phyloP scores from a whole-genome alignment of 2,329 filamentous ascomycete species.

The Xylaria sp. region DNA sequence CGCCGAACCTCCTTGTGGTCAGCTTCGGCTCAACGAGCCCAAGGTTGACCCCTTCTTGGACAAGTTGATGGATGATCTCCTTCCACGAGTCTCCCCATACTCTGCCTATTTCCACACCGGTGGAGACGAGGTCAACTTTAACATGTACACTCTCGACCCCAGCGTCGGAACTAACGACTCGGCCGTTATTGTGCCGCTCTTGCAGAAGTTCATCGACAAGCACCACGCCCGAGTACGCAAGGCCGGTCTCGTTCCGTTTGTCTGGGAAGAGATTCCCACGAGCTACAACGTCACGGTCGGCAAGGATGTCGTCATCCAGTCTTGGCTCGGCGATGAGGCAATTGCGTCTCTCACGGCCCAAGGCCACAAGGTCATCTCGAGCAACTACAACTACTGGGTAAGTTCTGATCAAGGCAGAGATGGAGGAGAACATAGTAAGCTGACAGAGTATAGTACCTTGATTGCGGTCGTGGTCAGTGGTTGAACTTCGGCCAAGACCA shows the following conservation, averaged over 20 bases:
- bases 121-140: conserved; percentile 85
- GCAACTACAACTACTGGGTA: conserved; percentile 82
- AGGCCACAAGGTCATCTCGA: conserved; percentile 78
- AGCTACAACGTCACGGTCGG: conserved; percentile 81
- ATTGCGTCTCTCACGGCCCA: conserved; percentile 68
- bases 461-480: conserved; percentile 85
- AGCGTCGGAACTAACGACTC: conserved; percentile 75
- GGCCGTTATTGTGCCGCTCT: conserved; percentile 74
- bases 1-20: conserved; percentile 72
- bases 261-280: conserved; percentile 89
- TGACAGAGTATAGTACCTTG: conserved; percentile 70
- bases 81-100: conserved; percentile 77
- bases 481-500: conserved; percentile 72
- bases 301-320: conserved; percentile 78
- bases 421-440: conserved; percentile 5
- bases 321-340: conserved; percentile 75
- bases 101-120: conserved; percentile 85
- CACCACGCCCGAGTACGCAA: conserved; percentile 73
- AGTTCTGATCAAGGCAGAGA: conserved; percentile 46
- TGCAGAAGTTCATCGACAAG: conserved; percentile 80
- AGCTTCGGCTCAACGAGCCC: conserved; percentile 80
- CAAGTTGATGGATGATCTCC: conserved; percentile 77
- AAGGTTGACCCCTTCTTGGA: conserved; percentile 78
- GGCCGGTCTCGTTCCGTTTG: conserved; percentile 75
- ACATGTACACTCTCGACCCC: conserved; percentile 79